Conservation (phyloP, 345 rosid genomes). For the Orychophragmus violaceus region DNA sequence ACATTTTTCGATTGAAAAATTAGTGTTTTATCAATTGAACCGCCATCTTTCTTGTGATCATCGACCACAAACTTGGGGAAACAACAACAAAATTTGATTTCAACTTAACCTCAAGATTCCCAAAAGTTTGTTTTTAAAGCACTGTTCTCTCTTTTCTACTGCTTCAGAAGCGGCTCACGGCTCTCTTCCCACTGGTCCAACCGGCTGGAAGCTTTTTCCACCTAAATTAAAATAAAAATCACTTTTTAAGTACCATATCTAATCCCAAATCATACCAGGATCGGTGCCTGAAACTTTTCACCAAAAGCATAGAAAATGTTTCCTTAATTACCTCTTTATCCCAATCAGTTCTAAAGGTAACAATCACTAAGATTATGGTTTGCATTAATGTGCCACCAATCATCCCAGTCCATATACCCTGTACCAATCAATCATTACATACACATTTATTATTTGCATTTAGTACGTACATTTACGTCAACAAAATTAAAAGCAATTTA, state of each 20-base stretch:
- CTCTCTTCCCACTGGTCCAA: constrained; percentile 69
- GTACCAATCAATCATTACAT: background rate
- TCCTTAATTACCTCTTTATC: constrained; percentile 39
- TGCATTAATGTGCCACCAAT: constrained; percentile 59
- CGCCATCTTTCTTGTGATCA: background rate
- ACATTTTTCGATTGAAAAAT: constrained; percentile 22
- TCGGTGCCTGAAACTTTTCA: background rate
- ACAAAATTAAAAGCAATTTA: background rate
- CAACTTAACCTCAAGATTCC: constrained; percentile 15
- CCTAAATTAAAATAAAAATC: constrained; percentile 29
- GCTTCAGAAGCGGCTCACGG: constrained; percentile 37
- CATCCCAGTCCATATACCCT: constrained; percentile 73
- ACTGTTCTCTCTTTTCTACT: background rate
- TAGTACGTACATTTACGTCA: background rate
- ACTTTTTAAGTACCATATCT: background rate
- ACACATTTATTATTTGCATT: constrained; percentile 2
- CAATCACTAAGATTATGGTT: constrained; percentile 43
- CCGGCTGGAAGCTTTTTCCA: constrained; percentile 50
- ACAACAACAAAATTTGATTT: background rate
- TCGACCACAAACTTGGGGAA: background rate
- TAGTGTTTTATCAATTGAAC: constrained; percentile 1
- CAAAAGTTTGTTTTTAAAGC: background rate
- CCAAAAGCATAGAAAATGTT: background rate
- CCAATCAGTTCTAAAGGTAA: constrained; percentile 53
- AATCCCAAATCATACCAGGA: background rate